Evolutionary conservation across 1,139 yeast genomes (phyloP).

Genomic region (Saccharomycopsis phalli): DNA sequence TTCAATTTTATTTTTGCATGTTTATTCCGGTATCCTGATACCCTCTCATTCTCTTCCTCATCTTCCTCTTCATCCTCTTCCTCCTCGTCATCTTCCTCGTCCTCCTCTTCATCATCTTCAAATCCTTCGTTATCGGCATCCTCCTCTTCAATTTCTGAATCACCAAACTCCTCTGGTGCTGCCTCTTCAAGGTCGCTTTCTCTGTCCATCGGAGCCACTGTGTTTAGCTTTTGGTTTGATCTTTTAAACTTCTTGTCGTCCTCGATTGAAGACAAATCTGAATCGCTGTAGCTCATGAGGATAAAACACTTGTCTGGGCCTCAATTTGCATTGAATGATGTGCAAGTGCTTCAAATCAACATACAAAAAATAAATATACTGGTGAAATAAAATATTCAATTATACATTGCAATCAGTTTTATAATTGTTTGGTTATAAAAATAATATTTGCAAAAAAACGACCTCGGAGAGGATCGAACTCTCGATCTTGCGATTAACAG

Average conservation of each 20-base stretch:
- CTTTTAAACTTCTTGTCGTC: no score
- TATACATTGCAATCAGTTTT: no score
- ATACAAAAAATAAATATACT: no score
- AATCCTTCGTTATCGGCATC: conserved; percentile 1
- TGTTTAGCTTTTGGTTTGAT: background rate
- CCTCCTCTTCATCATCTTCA: background rate
- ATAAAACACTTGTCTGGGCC: no score
- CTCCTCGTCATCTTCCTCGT: background rate
- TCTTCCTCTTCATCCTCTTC: conserved; percentile 3
- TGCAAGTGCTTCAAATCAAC: no score
- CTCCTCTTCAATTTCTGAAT: conserved; percentile 1
- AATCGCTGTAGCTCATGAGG: conserved; percentile 8
- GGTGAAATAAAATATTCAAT: no score
- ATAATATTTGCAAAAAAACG: no score
- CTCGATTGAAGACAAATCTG: conserved; percentile 8
- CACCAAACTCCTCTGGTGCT: background rate
- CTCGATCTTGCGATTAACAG: conserved; percentile 53
- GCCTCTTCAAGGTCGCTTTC: background rate
- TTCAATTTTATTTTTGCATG: conserved; percentile 21
- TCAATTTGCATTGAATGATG: no score
- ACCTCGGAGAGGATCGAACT: conserved; percentile 43
- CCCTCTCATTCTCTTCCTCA: conserved; percentile 7
- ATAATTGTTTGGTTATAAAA: no score
- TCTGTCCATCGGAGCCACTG: background rate
- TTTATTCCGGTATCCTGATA: no score